These are phyloP conservation scores for Whalleya microplaca DNA, from an alignment of 2,329 filamentous ascomycete genomes.

Conservation along the genomic window DNA sequence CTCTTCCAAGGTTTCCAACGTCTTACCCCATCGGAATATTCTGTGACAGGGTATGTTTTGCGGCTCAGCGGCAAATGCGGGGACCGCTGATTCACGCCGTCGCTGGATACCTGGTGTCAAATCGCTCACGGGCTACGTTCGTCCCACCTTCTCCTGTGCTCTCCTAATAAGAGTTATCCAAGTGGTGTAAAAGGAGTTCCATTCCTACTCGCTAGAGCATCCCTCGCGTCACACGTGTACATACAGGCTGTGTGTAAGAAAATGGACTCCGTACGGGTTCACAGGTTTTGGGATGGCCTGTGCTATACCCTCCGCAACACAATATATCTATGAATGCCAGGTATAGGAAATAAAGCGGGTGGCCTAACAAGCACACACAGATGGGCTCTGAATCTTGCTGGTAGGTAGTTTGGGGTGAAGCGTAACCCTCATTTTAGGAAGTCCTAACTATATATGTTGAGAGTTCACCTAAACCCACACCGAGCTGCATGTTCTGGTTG, in stretches of 20 bases:
- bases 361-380: background rate
- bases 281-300: background rate
- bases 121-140: background rate
- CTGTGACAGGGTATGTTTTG: constrained; percentile 3
- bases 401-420: no score
- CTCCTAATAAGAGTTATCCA: background rate
- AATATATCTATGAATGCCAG: background rate
- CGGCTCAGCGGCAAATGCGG: constrained; percentile 19
- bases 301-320: constrained; percentile 2
- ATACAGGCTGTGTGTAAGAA: background rate
- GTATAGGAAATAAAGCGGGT: background rate
- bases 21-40: constrained; percentile 11
- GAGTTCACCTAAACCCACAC: no score
- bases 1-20: background rate
- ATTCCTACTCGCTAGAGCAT: background rate
- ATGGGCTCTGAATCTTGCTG: background rate
- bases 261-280: background rate
- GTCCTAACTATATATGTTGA: no score
- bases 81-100: constrained; percentile 4
- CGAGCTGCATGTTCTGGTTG: no score
- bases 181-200: no score
- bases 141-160: background rate
- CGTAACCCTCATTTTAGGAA: no score
- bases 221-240: background rate
- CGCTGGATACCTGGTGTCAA: background rate